These are phyloP conservation scores for Lentinula boryana DNA, from an alignment of 768 basidiomycete genomes.

Conservation along the genomic window DNA sequence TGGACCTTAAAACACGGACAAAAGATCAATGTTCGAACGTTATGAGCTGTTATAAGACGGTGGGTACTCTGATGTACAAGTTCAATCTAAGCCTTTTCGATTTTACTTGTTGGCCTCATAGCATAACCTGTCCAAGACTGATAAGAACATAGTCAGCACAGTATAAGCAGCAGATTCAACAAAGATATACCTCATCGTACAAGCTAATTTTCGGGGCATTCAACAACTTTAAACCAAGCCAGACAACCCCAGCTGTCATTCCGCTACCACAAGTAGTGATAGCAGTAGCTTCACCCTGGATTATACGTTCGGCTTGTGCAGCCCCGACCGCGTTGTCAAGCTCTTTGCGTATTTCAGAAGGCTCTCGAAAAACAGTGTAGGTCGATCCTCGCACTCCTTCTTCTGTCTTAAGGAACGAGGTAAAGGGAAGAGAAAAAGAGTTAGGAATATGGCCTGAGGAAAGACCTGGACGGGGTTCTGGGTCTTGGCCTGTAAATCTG, in stretches of 20 bases:
- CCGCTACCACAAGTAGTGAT: conserved; percentile 89
- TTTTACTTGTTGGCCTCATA: conserved; percentile 63
- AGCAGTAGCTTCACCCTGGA: conserved; percentile 55
- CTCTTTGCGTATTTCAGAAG: conserved; percentile 50
- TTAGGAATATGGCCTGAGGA: conserved; percentile 91
- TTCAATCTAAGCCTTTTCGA: conserved; percentile 37
- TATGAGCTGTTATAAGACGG: too few relatives aligned
- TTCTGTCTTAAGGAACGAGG: conserved; percentile 51
- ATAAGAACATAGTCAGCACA: neutral
- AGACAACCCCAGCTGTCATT: conserved; percentile 95
- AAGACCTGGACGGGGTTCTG: conserved; percentile 86
- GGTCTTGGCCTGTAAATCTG: conserved; percentile 76
- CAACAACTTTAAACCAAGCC: conserved; percentile 82
- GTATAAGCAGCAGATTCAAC: conserved; percentile 6
- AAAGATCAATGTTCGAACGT: too few relatives aligned
- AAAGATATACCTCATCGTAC: conserved; percentile 82
- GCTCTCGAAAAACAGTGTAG: conserved; percentile 56
- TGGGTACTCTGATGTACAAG: too few relatives aligned
- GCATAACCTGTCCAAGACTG: conserved; percentile 98
- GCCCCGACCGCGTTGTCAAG: conserved; percentile 61
- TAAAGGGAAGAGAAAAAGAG: conserved; percentile 83
- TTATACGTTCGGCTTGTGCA: conserved; percentile 47
- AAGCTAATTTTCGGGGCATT: conserved; percentile 59
- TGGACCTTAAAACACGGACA: too few relatives aligned
- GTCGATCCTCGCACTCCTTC: conserved; percentile 32